Evolutionary conservation across 2,329 filamentous ascomycete species (phyloP), one percentile per base, ranked within the genome.

Genomic region (Pseudocercospora crystallina): DNA sequence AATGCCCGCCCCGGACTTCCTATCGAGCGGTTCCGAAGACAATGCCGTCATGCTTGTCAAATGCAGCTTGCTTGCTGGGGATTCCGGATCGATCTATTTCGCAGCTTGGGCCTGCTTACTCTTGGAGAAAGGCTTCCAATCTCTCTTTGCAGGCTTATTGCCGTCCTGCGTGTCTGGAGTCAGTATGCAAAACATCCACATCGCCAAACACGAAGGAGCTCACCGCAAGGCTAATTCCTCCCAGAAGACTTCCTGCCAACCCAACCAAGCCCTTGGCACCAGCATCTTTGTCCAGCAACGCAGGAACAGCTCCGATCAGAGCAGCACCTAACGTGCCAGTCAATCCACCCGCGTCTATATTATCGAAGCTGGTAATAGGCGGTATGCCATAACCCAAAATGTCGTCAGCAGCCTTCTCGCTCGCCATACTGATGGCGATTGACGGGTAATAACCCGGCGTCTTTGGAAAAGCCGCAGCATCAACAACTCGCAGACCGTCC

Each of bases 371-470:
- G 1, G 81, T 80, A 51, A 84, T 82, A 0, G 77, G 73, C 40
- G 73, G 77, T 0, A 80, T 80, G 33, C 76, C 79, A 0, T 47
- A 72, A 76, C 1, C 78, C 76, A 64, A 80, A 32, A 85, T 83
- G 5, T 75, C 76, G 65, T 83, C 80, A 2, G 80, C 78, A 1
- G 82, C 82, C 72, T 85, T 85, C 71, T 85, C 81, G 1, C 73
- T 75, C 5, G 80, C 70, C 65, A 84, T 80, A 57, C 80, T 82
- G 0, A 76, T 76, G 0, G 80, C 73, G 1, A 78, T 62, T 3
- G 74, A 72, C 20, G 77, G 73, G 58, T 79, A 82, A 54, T 49
- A 49, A 2, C 81, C 81, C 1, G 80, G 80, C 47, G 79, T 80
- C 47, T 72, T 71, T 1, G 80, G 79, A 51, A 80, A 85, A 1